Base-by-base conservation (phyloP, 2,329 filamentous ascomycete genomes). In the Alternaria triticina region DNA sequence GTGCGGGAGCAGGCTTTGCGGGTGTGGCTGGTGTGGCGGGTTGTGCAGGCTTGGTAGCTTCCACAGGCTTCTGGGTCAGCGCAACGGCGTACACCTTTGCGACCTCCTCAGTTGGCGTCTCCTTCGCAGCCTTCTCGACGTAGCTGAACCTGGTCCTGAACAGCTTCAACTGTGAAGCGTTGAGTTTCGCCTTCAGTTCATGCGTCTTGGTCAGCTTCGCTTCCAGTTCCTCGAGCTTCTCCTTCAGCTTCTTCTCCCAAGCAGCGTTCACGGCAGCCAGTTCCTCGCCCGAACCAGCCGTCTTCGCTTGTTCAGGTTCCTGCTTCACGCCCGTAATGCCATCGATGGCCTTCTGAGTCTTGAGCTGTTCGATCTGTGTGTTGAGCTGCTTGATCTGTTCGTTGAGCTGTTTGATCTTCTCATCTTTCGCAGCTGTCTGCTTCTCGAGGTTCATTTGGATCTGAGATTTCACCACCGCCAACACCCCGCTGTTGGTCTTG, bases 31-130 rank as follows among this genome's bases (percentile, higher is more conserved):
- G 66, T 20, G 66, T 69, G 40, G 66, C 65, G 36, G 69, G 65
- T 17, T 63, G 66, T 51, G 72, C 59, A 13, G 68, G 72, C 44
- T 75, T 57, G 20, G 65, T 56, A 3, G 57, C 54, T 40, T 55
- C 49, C 28, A 52, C 60, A 46, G 83, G 77, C 76, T 88, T 91
- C 11, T 61, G 55, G 17, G 88, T 84, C 80, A 95, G 94, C 0
- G 91, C 94, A 80, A 95, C 94, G 0, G 91, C 94, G 57, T 92
- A 97, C 0, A 97, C 94, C 79, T 97, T 94, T 10, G 84, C 87
- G 5, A 98, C 93, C 0, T 94, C 88, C 76, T 89, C 90, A 72
- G 95, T 86, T 0, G 95, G 95, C 1, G 94, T 97, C 51, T 97
- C 91, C n/a, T 86, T 86, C 0, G 91, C 93, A 12, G 95, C 94